Evolutionary conservation across 202 grass and related monocot species (phyloP), one percentile per base, ranked within the genome.

Genomic region (Eragrostis tef): DNA sequence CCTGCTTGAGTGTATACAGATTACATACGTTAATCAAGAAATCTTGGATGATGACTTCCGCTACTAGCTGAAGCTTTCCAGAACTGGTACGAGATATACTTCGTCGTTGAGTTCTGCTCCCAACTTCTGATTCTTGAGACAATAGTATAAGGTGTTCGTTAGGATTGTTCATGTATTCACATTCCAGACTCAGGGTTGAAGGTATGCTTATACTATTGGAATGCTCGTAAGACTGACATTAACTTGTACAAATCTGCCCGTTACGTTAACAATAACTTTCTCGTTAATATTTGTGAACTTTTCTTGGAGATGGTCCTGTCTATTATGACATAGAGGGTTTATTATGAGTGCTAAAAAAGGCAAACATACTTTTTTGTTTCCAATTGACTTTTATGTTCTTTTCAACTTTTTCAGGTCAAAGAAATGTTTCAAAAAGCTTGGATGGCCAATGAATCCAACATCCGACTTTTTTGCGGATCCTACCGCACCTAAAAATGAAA

Each of bases 401-500:
- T 19, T 88, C 68, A 19, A 69, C 82, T 84, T 54, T 90, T 88
- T 51, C 58, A 95, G 92, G 96, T 99, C 85, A 7, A 95, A 88
- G 36, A 83, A 93, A 75, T 92, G 90, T 76, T 95, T 99, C 62
- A 91, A 86, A 86, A 76, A 94, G 15, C 81, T 98, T 59, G 62
- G 71, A 15, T 99, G 96, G 96, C 93, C 87, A 31, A 89, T 94
- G 85, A 0, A 88, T 71, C 1, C 0, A 43, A 0, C 47, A 24
- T 73, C 92, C 75, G 88, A 89, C 15, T 93, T 96, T 90, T 93
- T 99, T 77, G 39, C 4, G 0, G 69, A 51, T 43, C 57, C 58
- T 88, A 79, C 22, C 34, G 77, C 59, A 79, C 2, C 29, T 21
- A 82, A 73, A 78, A 67, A 67, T 20, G 67, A 73, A 44, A 59